Base-by-base conservation (phyloP, 805 yeast genomes). In the Hanseniaspora hatyaiensis region DNA sequence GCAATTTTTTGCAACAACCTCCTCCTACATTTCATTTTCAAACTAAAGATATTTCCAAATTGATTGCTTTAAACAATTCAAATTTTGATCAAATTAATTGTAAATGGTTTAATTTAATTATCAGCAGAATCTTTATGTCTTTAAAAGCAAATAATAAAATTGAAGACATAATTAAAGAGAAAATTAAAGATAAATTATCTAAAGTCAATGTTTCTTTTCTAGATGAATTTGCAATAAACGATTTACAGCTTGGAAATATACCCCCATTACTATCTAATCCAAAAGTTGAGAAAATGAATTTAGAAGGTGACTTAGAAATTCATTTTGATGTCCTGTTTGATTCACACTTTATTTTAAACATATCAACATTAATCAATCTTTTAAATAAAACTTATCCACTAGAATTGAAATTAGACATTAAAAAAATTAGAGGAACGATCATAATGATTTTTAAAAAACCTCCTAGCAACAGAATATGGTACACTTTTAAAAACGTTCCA, bases 381-480 rank as follows among this genome's bases (percentile, higher is more conserved):
- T 82, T 78, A 38, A 60, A 76, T 4, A 67, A 84, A 45, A 94
- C 83, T 53, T 83, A 89, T 34, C 80, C 82, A 46, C 65, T 92
- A 30, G 71, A 82, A 22, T 65, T 92, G 44, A 75, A 82, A 15
- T 76, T 88, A 1, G 78, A 80, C 1, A 63, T 89, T 41, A 74
- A 74, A 48, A 75, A 71, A 54, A 54, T 92, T 3, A 77, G 79
- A 43, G 98, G 98, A 0, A 82, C 82, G 1, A 53, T 89, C 49
- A 58, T 82, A 0, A 57, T 88, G 18, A 66, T 74, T 34, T 59
- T 89, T 29, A 92, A 92, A 59, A 85, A 94, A 1, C 95, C 96
- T 1, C 97, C 98, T 8, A 79, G 95, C 1, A 78, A 77, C 46
- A 72, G 98, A 57, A 57, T 92, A 1, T 92, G 98, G 98, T 92